These are phyloP conservation scores for Liquidambar formosana DNA, from an alignment of 164 flowering plant genomes.

Conservation along the genomic window DNA sequence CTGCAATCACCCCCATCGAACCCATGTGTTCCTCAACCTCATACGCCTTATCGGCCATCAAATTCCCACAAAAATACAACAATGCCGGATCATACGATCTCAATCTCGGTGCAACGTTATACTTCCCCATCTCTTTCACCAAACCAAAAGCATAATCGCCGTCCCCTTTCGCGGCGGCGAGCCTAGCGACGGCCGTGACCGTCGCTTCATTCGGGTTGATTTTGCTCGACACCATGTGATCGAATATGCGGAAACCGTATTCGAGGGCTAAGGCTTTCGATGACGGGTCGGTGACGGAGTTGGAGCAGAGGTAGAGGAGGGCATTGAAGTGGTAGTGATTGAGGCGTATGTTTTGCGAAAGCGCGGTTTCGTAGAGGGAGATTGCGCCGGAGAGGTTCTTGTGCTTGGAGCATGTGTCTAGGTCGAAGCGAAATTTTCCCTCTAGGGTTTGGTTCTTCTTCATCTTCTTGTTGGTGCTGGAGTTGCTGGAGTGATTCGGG, in stretches of 20 bases:
- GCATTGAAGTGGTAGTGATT: constrained; percentile 56
- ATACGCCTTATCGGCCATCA: constrained; percentile 66
- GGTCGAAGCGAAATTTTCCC: constrained; percentile 42
- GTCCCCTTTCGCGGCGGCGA: constrained; percentile 78
- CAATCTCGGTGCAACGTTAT: constrained; percentile 45
- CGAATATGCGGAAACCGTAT: constrained; percentile 58
- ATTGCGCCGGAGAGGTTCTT: constrained; percentile 66
- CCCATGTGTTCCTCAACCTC: constrained; percentile 72
- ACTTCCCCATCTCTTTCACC: constrained; percentile 45
- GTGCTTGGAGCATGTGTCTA: constrained; percentile 60
- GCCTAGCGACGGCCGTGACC: constrained; percentile 61
- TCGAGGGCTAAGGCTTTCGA: constrained; percentile 36
- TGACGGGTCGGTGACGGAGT: constrained; percentile 29
- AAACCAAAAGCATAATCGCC: constrained; percentile 61
- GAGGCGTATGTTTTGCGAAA: constrained; percentile 39
- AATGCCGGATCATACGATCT: constrained; percentile 71
- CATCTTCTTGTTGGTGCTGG: constrained; percentile 23
- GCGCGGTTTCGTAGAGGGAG: constrained; percentile 58
- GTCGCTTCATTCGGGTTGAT: constrained; percentile 79
- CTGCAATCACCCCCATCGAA: constrained; percentile 41
- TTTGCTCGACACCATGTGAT: constrained; percentile 40
- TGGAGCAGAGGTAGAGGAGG: constrained; percentile 74
- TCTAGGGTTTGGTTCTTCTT: constrained; percentile 47
- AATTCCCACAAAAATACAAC: constrained; percentile 52
- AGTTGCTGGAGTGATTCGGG: constrained; percentile 3